Base-by-base conservation (phyloP, 192 early-diverging fungal genomes). In the Linnemannia hyalina region DNA sequence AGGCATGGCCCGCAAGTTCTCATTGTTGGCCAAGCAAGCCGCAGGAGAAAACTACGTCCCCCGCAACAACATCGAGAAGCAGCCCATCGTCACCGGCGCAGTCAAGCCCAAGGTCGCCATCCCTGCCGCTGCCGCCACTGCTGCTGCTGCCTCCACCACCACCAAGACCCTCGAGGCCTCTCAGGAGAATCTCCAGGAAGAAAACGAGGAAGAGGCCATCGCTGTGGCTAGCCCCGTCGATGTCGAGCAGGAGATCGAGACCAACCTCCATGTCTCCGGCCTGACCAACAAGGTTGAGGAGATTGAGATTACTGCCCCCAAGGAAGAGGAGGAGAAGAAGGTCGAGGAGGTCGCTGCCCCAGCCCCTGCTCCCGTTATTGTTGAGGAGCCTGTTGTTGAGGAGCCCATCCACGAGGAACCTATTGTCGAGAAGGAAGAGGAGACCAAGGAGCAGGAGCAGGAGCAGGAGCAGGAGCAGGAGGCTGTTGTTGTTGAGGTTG, bases 11-110 rank as follows among this genome's bases (percentile, higher is more conserved):
- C 75, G 84, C 15, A 68, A 80, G 63, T 86, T 76, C 68, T 86
- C 84, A 42, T 76, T 80, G 47, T 70, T 86, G 76, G 79, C 84
- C 36, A 86, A 86, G 68, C 83, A 85, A 55, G 79, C 84, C 13
- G 78, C 77, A 13, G 22, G 35, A 47, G 75, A 80, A 36, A 77
- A 57, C 35, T 74, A 76, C 40, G 84, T 77, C 8, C 84, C 79
- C n/a, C 78, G 81, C n/a, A 80, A 85, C 78, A 85, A 76, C 46
- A 55, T 82, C 32, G 60, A 35, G 55, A 77, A 74, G 23, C 36
- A 26, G n/a, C 78, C 77, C 46, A 75, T 40, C 29, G 26, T 38
- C 35, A 68, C 49, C 22, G 83, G 38, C 44, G 60, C 36, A 2
- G 69, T 20, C 77, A 85, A 85, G 73, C 49, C 52, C 47, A 82